Conservation (phyloP, 2,329 filamentous ascomycete genomes). For the Dothiorella sarmentorum region DNA sequence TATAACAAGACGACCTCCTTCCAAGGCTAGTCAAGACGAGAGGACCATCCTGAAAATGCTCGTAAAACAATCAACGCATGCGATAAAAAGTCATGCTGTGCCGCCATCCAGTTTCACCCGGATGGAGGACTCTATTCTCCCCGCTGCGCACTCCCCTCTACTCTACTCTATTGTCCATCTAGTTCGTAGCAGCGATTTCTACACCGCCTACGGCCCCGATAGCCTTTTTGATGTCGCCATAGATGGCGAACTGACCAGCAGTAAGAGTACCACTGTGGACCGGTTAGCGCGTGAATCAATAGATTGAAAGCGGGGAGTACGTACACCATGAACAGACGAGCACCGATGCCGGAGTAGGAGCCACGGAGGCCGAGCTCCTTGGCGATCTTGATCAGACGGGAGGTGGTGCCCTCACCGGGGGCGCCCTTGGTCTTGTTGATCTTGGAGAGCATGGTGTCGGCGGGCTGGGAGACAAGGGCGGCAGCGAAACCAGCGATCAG, state of each 20-base stretch:
- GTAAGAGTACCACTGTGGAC: conserved; percentile 58
- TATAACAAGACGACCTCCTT: conserved; percentile 14
- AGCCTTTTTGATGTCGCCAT: conserved; percentile 70
- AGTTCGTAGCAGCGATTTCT: conserved; percentile 3
- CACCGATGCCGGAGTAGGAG: conserved; percentile 76
- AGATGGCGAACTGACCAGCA: conserved; percentile 75
- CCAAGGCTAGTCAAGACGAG: conserved; percentile 16
- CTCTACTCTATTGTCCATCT: not conserved
- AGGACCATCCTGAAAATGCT: conserved; percentile 7
- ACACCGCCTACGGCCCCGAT: conserved; percentile 18
- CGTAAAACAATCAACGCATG: conserved; percentile 5
- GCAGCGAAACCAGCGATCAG: conserved; percentile 84
- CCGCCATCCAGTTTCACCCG: conserved; percentile 4
- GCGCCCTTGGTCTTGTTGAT: conserved; percentile 93
- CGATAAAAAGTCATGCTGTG: conserved; percentile 5
- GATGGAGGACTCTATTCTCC: conserved; percentile 5
- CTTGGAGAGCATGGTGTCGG: conserved; percentile 91
- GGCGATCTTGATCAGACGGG: conserved; percentile 81
- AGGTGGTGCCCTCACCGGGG: conserved; percentile 78
- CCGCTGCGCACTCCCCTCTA: not conserved
- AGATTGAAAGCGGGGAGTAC: not conserved
- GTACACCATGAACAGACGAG: conserved; percentile 65
- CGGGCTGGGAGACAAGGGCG: conserved; percentile 81
- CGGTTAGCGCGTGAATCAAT: conserved; percentile 8
- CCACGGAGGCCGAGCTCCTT: conserved; percentile 79